Conservation (phyloP, 2,329 filamentous ascomycete genomes). For the Bipolaris cookei region DNA sequence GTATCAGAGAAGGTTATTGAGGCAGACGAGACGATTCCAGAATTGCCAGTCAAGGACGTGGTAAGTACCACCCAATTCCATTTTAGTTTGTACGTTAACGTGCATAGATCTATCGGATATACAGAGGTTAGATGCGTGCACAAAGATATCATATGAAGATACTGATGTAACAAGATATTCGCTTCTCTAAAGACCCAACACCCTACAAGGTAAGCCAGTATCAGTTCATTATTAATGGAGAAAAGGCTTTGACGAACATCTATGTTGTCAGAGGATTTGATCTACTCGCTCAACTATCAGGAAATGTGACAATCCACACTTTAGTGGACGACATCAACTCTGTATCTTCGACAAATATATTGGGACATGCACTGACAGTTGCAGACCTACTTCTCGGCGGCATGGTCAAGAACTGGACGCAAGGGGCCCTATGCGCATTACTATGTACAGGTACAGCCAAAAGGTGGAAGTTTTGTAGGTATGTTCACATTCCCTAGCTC, state of each 20-base stretch:
- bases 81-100: conserved; percentile 13
- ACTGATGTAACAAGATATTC: conserved; percentile 62
- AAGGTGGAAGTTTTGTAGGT: conserved; percentile 71
- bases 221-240: not conserved
- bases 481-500: conserved; percentile 44
- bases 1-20: conserved; percentile 74
- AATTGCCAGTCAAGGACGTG: conserved; percentile 83
- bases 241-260: not conserved
- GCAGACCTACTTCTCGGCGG: conserved; percentile 80
- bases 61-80: conserved; percentile 50
- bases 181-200: conserved; percentile 82
- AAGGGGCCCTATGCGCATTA: conserved; percentile 74
- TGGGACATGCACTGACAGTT: conserved; percentile 26
- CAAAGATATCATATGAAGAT: not conserved
- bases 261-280: not conserved
- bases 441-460: conserved; percentile 82
- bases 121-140: conserved; percentile 58
- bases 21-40: conserved; percentile 81
- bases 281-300: too few relatives aligned
- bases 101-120: conserved; percentile 76
- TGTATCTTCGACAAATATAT: not conserved
- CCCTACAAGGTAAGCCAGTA: conserved; percentile 76
- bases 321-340: not conserved
- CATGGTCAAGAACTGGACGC: conserved; percentile 84
- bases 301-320: too few relatives aligned